A percentile compares a stretch with the other conserved stretches of the same genome.
Evolutionary conservation across 2,329 filamentous ascomycete species (phyloP).

Genomic region (Huntiella decipiens): DNA sequence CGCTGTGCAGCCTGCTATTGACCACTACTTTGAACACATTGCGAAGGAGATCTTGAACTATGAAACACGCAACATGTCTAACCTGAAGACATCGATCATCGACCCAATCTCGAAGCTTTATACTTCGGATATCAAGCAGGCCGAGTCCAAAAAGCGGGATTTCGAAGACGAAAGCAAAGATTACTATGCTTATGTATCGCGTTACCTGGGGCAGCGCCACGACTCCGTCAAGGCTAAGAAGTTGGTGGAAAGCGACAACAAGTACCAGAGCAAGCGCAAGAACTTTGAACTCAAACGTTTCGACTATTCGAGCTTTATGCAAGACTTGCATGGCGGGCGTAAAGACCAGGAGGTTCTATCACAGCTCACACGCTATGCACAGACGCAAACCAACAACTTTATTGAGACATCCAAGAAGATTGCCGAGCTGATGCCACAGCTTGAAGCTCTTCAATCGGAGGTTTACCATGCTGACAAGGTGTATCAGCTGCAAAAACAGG

Average conservation of each 20-base stretch:
- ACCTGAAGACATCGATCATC: constrained; percentile 84
- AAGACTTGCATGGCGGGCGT: constrained; percentile 94
- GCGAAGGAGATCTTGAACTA: constrained; percentile 76
- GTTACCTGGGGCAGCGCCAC: constrained; percentile 88
- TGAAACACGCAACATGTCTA: constrained; percentile 64
- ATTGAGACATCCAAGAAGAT: constrained; percentile 71
- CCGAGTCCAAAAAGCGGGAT: constrained; percentile 87
- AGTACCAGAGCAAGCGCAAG: constrained; percentile 82
- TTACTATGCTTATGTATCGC: constrained; percentile 87
- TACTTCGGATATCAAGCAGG: constrained; percentile 91
- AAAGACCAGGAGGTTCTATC: constrained; percentile 96
- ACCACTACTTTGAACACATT: constrained; percentile 97
- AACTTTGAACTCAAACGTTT: constrained; percentile 96
- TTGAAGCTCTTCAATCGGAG: constrained; percentile 73
- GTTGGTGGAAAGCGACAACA: constrained; percentile 79
- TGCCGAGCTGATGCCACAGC: constrained; percentile 66
- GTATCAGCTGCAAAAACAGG: constrained; percentile 85
- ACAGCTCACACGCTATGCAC: constrained; percentile 83
- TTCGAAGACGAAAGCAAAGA: constrained; percentile 98
- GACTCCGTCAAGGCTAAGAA: constrained; percentile 97
- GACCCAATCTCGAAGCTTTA: constrained; percentile 86
- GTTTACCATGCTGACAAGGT: constrained; percentile 92
- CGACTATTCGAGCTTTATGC: constrained; percentile 98
- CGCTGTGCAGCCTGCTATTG: constrained; percentile 87
- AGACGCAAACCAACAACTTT: constrained; percentile 71